phyloP scores from a whole-genome alignment of 2,329 filamentous ascomycete species.

The Hypoxylon rubiginosum region DNA sequence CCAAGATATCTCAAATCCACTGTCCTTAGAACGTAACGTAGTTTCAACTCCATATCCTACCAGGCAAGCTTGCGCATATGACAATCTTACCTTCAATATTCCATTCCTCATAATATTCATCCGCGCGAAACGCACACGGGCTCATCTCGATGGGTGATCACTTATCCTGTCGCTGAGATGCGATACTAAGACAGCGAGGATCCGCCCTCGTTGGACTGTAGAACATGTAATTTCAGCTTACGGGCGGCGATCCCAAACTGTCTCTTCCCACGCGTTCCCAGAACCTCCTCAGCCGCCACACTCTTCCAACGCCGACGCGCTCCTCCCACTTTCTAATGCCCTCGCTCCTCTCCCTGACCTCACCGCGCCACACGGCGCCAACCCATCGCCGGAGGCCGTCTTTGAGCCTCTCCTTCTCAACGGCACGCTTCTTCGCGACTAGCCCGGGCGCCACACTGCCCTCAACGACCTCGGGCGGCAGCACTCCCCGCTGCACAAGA shows the following conservation, averaged over 20 bases:
- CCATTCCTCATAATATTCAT: slow-evolving; percentile 3
- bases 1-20: neutral
- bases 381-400: slow-evolving; percentile 76
- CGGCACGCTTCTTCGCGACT: slow-evolving; percentile 71
- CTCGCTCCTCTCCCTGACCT: slow-evolving; percentile 65
- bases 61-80: neutral
- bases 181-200: neutral
- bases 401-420: slow-evolving; percentile 77
- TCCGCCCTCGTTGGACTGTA: neutral
- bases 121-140: neutral
- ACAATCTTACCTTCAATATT: neutral
- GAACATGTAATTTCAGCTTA: slow-evolving; percentile 5
- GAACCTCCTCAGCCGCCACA: slow-evolving; percentile 73
- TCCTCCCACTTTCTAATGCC: slow-evolving; percentile 64
- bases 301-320: slow-evolving; percentile 65
- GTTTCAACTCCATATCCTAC: too few species aligned
- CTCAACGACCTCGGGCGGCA: slow-evolving; percentile 73
- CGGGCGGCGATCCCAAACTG: slow-evolving; percentile 45
- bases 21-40: neutral
- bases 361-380: slow-evolving; percentile 67
- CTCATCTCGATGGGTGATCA: neutral
- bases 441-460: slow-evolving; percentile 69
- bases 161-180: neutral
- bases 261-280: slow-evolving; percentile 73
- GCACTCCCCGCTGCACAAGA: slow-evolving; percentile 73